Evolutionary conservation across 23 red algal species (phyloP).

Genomic region (Chondrus crispus): DNA sequence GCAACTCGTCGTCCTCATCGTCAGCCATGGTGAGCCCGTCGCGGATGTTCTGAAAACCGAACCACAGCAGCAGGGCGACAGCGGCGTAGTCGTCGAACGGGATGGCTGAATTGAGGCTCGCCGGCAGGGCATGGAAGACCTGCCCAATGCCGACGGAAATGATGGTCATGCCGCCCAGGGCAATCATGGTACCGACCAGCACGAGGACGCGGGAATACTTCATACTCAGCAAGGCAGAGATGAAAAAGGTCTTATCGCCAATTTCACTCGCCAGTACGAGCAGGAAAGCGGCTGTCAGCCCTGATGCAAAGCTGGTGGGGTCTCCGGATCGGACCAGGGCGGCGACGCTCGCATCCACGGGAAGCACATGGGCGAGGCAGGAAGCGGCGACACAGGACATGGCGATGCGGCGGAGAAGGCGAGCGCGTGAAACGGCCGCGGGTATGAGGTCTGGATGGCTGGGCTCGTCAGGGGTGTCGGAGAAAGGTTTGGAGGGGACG

Average conservation of each 20-base stretch:
- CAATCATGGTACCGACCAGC: conserved; percentile 75
- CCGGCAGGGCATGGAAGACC: conserved; percentile 88
- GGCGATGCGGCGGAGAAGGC: no score
- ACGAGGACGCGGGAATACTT: conserved; percentile 85
- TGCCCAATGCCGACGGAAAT: conserved; percentile 93
- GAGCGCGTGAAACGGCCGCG: no score
- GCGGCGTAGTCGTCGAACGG: conserved; percentile 98
- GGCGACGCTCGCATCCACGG: background rate
- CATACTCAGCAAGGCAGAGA: conserved; percentile 90
- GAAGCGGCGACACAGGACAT: no score
- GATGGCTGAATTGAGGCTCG: conserved; percentile 71
- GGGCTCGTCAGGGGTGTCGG: no score
- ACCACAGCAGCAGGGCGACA: conserved; percentile 92
- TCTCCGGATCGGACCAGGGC: conserved; percentile 6
- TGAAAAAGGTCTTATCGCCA: conserved; percentile 99
- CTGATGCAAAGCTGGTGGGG: conserved; percentile 48
- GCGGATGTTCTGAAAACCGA: conserved; percentile 87
- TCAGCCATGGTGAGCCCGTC: conserved; percentile 57
- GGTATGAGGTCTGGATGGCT: no score
- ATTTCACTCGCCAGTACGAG: conserved; percentile 91
- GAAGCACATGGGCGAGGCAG: background rate
- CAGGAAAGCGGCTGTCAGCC: conserved; percentile 66
- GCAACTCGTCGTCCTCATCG: conserved; percentile 66
- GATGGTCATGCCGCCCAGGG: conserved; percentile 84
- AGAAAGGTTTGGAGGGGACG: no score